phyloP scores from a whole-genome alignment of 192 early-diverging fungal genomes.

The Gaertneriomyces sp. region DNA sequence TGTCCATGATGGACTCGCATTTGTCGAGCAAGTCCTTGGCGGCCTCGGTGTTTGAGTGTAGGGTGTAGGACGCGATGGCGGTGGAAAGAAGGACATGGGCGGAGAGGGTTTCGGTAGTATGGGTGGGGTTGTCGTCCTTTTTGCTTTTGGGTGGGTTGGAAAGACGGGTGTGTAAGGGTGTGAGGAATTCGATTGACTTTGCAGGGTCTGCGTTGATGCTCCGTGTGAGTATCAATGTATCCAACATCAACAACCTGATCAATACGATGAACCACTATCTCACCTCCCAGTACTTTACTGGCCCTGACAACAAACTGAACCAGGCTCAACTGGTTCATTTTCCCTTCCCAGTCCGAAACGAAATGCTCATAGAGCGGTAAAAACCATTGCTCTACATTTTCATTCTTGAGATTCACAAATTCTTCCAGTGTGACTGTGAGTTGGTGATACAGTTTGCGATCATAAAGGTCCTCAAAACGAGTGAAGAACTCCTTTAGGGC shows the following conservation, averaged over 20 bases:
- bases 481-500: conserved; percentile 73
- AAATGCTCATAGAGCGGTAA: conserved; percentile 86
- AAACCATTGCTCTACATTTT: conserved; percentile 42
- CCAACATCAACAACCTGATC: not conserved
- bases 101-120: too few species aligned
- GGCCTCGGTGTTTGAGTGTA: too few species aligned
- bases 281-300: conserved; percentile 48
- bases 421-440: conserved; percentile 76
- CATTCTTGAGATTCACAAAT: conserved; percentile 53
- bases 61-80: too few species aligned
- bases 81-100: too few species aligned
- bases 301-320: conserved; percentile 79
- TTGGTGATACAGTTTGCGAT: conserved; percentile 98
- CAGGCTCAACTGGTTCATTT: conserved; percentile 92
- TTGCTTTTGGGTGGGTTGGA: too few species aligned
- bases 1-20: conserved; percentile 78
- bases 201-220: too few species aligned
- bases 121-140: too few species aligned
- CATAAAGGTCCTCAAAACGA: conserved; percentile 89
- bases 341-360: conserved; percentile 86
- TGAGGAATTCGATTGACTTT: too few species aligned
- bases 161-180: too few species aligned
- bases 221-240: not conserved
- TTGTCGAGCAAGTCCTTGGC: too few species aligned
- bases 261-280: not conserved